Conservation (phyloP, 2,329 filamentous ascomycete species). For the Diaporthe ilicicola region DNA sequence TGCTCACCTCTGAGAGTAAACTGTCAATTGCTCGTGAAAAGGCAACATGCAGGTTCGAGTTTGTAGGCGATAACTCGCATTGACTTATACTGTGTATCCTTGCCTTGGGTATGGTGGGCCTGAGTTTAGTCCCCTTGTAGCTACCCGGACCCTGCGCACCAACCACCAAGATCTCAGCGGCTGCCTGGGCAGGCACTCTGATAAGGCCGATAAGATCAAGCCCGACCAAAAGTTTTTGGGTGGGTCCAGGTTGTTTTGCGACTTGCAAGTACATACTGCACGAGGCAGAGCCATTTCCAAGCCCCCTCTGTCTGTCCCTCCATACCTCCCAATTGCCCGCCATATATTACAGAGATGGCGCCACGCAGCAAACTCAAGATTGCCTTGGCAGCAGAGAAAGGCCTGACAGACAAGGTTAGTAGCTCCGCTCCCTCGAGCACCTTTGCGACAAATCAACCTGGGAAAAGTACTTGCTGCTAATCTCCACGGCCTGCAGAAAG, state of each 20-base stretch:
- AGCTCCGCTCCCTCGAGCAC: neutral
- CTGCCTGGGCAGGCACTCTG: neutral
- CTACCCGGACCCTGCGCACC: neutral
- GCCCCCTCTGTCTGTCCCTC: neutral
- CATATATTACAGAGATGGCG: conserved; percentile 25
- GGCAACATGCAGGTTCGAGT: too few species aligned
- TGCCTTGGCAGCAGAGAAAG: conserved; percentile 64
- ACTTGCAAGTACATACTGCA: conserved; percentile 23
- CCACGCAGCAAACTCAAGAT: conserved; percentile 57
- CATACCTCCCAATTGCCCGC: neutral
- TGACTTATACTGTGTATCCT: too few species aligned
- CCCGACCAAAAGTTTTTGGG: conserved; percentile 33
- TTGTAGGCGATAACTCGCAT: too few species aligned
- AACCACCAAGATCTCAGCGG: neutral
- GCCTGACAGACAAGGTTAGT: conserved; percentile 50
- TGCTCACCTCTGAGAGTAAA: neutral
- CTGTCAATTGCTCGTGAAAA: too few species aligned
- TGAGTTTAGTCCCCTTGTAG: neutral
- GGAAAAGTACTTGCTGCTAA: neutral
- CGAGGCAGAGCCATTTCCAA: conserved; percentile 11
- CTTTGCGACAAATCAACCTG: neutral
- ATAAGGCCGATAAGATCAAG: conserved; percentile 29
- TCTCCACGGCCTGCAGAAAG: conserved; percentile 12
- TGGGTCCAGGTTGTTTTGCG: conserved; percentile 23
- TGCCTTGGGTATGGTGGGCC: too few species aligned